Conservation (phyloP, 148 eudicot species). For the Rhododendron simsii region DNA sequence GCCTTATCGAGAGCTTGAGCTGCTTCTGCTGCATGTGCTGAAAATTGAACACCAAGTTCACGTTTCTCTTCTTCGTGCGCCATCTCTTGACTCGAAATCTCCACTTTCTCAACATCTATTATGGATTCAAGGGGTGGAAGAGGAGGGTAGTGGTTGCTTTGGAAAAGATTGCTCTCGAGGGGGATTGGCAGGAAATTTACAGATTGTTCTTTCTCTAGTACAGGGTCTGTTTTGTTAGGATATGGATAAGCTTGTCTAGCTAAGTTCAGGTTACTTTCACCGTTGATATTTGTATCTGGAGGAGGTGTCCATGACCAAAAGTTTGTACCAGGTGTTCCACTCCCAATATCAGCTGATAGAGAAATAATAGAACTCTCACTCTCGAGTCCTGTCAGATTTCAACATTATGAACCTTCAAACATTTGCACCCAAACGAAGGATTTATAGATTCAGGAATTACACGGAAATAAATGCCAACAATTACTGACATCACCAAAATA, state of each 20-base stretch:
- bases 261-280: constrained; percentile 20
- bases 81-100: constrained; percentile 30
- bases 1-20: constrained; percentile 46
- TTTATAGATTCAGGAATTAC: background rate
- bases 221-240: constrained; percentile 24
- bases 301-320: constrained; percentile 97
- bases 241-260: constrained; percentile 25
- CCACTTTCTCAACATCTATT: constrained; percentile 42
- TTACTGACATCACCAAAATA: background rate
- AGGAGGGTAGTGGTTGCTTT: constrained; percentile 28
- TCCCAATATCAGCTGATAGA: constrained; percentile 26
- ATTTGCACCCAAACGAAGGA: background rate
- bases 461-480: background rate
- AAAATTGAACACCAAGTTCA: constrained; percentile 47
- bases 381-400: constrained; percentile 21
- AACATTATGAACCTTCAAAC: background rate
- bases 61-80: constrained; percentile 34
- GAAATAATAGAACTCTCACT: constrained; percentile 16
- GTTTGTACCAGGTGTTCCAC: constrained; percentile 68
- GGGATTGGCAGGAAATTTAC: constrained; percentile 48
- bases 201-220: constrained; percentile 59
- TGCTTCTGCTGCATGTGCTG: constrained; percentile 76
- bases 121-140: constrained; percentile 79
- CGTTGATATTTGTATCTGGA: constrained; percentile 18
- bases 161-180: constrained; percentile 50